A percentile compares a stretch with the other conserved stretches of the same genome.
Conservation (phyloP, 768 basidiomycete species). For the Russula sp. region DNA sequence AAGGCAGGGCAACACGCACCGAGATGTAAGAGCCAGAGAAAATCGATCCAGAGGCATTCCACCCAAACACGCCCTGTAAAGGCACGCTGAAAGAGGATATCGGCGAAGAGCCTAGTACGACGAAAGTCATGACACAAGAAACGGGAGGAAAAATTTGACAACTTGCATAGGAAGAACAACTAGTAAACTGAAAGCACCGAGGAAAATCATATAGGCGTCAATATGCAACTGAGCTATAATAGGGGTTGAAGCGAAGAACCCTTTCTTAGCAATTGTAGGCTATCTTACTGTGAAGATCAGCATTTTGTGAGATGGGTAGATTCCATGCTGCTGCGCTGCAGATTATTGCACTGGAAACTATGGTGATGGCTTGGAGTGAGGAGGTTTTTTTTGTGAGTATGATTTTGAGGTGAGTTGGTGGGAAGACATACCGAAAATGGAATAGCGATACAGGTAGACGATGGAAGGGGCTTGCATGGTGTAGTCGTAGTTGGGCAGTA, state of each 20-base stretch:
- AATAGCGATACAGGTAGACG: conserved; percentile 1
- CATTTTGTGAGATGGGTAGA: conserved; percentile 6
- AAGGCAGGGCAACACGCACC: background rate
- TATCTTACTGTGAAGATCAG: conserved; percentile 1
- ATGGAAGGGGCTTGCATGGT: background rate
- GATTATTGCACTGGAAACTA: conserved; percentile 19
- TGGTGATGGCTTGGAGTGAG: background rate
- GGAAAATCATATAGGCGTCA: conserved; percentile 20
- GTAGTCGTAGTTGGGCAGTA: background rate
- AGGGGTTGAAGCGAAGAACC: background rate
- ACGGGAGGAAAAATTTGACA: background rate
- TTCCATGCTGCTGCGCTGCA: conserved; percentile 22
- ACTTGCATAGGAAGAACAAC: conserved; percentile 14
- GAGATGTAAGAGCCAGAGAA: conserved; percentile 15
- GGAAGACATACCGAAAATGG: conserved; percentile 4
- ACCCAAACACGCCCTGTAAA: conserved; percentile 14
- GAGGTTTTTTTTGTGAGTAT: background rate
- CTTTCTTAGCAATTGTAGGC: too few species aligned
- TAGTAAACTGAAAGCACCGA: conserved; percentile 20
- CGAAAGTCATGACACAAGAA: background rate
- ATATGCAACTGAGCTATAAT: conserved; percentile 7
- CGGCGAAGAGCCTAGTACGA: conserved; percentile 9
- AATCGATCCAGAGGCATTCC: conserved; percentile 19
- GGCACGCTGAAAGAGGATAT: conserved; percentile 5
- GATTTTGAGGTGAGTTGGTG: too few species aligned